Percentiles rank a stretch among this genome's conserved stretches.
Conservation (phyloP, 73 alveolate species). For the Loxodes magnus region DNA sequence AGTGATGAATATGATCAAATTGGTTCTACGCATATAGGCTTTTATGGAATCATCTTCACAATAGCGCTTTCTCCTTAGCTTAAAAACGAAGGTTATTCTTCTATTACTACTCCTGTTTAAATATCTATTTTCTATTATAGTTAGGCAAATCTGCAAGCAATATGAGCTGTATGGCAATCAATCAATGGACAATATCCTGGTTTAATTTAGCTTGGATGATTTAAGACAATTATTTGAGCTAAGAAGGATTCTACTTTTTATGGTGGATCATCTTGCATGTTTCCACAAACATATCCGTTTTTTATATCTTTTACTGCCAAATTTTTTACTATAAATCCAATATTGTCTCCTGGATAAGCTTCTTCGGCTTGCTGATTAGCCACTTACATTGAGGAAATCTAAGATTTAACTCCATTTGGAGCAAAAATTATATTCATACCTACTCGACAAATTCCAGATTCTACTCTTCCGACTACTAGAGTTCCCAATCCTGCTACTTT, state of each 20-base stretch:
- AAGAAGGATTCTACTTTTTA: conserved; percentile 37
- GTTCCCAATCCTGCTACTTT: conserved; percentile 70
- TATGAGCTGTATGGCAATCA: conserved; percentile 29
- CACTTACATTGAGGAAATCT: conserved; percentile 51
- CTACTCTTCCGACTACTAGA: conserved; percentile 68
- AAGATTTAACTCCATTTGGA: conserved; percentile 44
- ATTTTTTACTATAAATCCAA: conserved; percentile 53
- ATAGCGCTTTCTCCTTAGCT: conserved; percentile 35
- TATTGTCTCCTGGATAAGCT: conserved; percentile 67
- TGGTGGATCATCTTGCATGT: conserved; percentile 52
- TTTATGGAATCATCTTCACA: conserved; percentile 23
- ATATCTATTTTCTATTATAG: conserved; percentile 15
- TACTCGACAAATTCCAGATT: conserved; percentile 53
- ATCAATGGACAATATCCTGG: conserved; percentile 35
- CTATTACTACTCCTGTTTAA: conserved; percentile 26
- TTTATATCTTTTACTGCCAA: conserved; percentile 42
- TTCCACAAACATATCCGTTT: conserved; percentile 59
- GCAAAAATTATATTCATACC: conserved; percentile 52
- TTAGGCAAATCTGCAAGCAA: conserved; percentile 33
- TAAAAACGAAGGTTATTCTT: conserved; percentile 33
- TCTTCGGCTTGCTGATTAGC: conserved; percentile 45
- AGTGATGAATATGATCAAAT: too few relatives aligned
- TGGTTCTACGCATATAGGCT: conserved; percentile 41
- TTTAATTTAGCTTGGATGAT: conserved; percentile 36
- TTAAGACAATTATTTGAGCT: conserved; percentile 46